Conservation (phyloP, 1,139 yeast genomes). For the Candida pseudoviswanathii region DNA sequence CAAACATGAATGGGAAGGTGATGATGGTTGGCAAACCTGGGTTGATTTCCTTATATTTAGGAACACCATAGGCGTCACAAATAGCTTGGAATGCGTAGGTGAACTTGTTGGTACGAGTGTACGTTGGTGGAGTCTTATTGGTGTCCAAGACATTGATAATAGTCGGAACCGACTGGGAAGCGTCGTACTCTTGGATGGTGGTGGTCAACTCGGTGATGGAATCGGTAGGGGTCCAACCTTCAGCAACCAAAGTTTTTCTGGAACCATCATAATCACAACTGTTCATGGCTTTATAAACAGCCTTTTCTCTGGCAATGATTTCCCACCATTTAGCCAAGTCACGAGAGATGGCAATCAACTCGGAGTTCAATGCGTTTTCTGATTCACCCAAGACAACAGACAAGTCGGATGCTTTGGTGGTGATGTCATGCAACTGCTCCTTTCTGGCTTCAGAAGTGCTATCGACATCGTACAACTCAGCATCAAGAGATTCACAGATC, state of each 20-base stretch:
- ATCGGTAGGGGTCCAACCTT: slow-evolving; percentile 79
- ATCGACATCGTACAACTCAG: slow-evolving; percentile 44
- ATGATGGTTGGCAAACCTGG: slow-evolving; percentile 80
- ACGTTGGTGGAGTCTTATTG: slow-evolving; percentile 75
- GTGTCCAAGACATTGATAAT: slow-evolving; percentile 67
- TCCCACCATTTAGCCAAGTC: slow-evolving; percentile 74
- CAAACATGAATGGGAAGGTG: slow-evolving; percentile 85
- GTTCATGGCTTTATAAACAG: slow-evolving; percentile 68
- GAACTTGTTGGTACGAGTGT: slow-evolving; percentile 73
- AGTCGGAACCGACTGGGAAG: slow-evolving; percentile 60
- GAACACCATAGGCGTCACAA: slow-evolving; percentile 80
- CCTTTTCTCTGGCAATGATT: slow-evolving; percentile 68
- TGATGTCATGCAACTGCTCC: slow-evolving; percentile 58
- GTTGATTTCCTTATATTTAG: slow-evolving; percentile 75
- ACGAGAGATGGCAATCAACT: slow-evolving; percentile 70
- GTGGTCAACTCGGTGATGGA: slow-evolving; percentile 45
- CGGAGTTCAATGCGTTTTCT: slow-evolving; percentile 65
- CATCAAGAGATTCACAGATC: slow-evolving; percentile 50
- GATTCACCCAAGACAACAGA: slow-evolving; percentile 55
- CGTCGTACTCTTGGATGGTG: slow-evolving; percentile 32
- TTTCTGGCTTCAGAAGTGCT: slow-evolving; percentile 28
- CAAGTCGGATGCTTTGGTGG: slow-evolving; percentile 57
- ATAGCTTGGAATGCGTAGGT: slow-evolving; percentile 76
- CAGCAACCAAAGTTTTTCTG: slow-evolving; percentile 67
- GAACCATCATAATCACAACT: slow-evolving; percentile 65